Base-by-base conservation (phyloP, 345 rosid species). In the Eucalyptus sideroxylon region DNA sequence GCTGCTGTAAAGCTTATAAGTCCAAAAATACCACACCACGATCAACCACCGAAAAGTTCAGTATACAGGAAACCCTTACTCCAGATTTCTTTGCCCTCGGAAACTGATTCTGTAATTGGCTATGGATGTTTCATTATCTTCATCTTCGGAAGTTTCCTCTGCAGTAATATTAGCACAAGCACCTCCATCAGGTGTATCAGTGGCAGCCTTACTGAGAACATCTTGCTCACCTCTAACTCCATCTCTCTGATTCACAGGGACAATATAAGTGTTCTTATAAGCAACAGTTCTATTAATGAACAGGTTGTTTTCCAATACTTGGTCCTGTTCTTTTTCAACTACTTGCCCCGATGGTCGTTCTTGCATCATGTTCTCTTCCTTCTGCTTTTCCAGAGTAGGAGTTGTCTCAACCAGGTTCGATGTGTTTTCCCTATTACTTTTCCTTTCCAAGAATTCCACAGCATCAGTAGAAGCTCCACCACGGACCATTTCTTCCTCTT, bases 101-200 rank as follows among this genome's bases (percentile, higher is more conserved):
- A 45, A 60, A 67, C 89, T 90, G 67, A 83, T 87, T 7, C 34
- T 11, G 86, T 93, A 81, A 65, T 69, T 88, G 50, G 91, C 89
- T 59, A 90, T 87, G 44, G 86, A 89, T 87, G 87, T 77, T 89
- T 95, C 91, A 80, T 91, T 86, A 60, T 90, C 89, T 89, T 83
- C 86, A 62, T 53, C 80, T 21, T 80, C 87, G 27, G 90, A 59
- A 49, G 88, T 88, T 56, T 89, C 93, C 80, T 89, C 87, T 80
- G 89, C 92, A 47, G 89, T 89, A 87, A 42, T 50, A 69, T 88
- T 87, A 69, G 89, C 89, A 90, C 69, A 47, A 56, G 69, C 89
- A 89, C 91, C 90, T 37, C 62, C 89, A 67, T 81, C 91, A 19
- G 59, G 42, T 12, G 87, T 50, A 86, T 90, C 88, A 81, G 50